Percentiles rank a stretch among this genome's conserved stretches.
Conservation (phyloP, 2,329 filamentous ascomycete species). For the Venturia aucupariae region DNA sequence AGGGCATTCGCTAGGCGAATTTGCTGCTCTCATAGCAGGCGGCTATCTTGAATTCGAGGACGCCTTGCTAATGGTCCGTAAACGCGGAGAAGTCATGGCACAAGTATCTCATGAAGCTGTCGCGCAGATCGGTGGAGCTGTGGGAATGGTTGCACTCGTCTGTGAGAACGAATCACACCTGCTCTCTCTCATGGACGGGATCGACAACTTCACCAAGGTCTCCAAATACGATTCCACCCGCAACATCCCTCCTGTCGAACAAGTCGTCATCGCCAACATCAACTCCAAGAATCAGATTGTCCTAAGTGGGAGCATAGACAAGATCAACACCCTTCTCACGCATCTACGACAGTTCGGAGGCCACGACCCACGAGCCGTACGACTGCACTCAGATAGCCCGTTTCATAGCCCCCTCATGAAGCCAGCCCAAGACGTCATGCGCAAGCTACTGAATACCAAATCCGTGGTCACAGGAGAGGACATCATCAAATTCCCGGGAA, state of each 20-base stretch:
- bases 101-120: slow-evolving; percentile 60
- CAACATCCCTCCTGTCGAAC: slow-evolving; percentile 66
- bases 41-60: slow-evolving; percentile 72
- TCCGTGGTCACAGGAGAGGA: slow-evolving; percentile 50
- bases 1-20: slow-evolving; percentile 88
- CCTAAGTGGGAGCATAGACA: slow-evolving; percentile 74
- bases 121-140: slow-evolving; percentile 63
- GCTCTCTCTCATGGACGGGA: slow-evolving; percentile 56
- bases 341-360: slow-evolving; percentile 84
- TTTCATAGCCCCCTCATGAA: slow-evolving; percentile 91
- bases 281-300: slow-evolving; percentile 97
- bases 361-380: slow-evolving; percentile 80
- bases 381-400: slow-evolving; percentile 76
- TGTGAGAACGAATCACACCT: slow-evolving; percentile 71
- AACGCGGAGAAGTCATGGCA: slow-evolving; percentile 75
- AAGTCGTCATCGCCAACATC: slow-evolving; percentile 86
- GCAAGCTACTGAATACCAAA: slow-evolving; percentile 48
- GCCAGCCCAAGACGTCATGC: slow-evolving; percentile 70
- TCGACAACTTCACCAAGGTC: slow-evolving; percentile 70
- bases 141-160: slow-evolving; percentile 90
- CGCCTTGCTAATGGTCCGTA: slow-evolving; percentile 66
- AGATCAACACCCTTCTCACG: slow-evolving; percentile 70
- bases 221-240: slow-evolving; percentile 58
- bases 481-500: slow-evolving; percentile 65
- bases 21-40: slow-evolving; percentile 78